Percentiles rank a stretch among this genome's conserved stretches.
Evolutionary conservation across 495 filamentous ascomycete species (phyloP).

Genomic region (Talaromyces ruber): DNA sequence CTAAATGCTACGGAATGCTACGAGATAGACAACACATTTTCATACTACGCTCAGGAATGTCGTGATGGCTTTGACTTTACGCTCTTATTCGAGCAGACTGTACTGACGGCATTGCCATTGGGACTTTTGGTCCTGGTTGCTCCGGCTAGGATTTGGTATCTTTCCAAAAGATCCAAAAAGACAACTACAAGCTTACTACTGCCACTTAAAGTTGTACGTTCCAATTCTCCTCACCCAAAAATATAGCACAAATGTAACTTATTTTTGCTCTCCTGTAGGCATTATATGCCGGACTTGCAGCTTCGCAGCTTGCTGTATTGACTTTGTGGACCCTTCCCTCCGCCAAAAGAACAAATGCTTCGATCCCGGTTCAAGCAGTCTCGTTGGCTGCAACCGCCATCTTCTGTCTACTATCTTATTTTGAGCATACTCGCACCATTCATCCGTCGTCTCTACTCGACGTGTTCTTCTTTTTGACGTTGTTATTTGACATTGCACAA

Average conservation of each 20-base stretch:
- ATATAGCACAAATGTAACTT: neutral
- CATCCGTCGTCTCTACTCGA: conserved; percentile 53
- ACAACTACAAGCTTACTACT: conserved; percentile 30
- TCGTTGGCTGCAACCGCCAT: conserved; percentile 29
- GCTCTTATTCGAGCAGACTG: conserved; percentile 45
- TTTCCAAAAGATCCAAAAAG: conserved; percentile 36
- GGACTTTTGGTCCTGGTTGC: conserved; percentile 12
- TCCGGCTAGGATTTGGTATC: conserved; percentile 36
- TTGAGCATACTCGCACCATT: conserved; percentile 47
- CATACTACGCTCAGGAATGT: conserved; percentile 32
- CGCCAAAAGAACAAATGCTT: conserved; percentile 21
- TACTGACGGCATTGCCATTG: conserved; percentile 7
- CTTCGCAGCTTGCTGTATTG: conserved; percentile 5
- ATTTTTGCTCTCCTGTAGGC: conserved; percentile 5
- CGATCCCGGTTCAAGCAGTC: conserved; percentile 39
- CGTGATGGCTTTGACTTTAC: conserved; percentile 53
- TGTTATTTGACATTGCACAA: conserved; percentile 50
- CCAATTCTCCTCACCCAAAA: neutral
- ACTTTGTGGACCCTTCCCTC: conserved; percentile 2
- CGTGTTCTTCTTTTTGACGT: conserved; percentile 48
- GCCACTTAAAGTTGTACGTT: conserved; percentile 37
- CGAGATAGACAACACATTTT: conserved; percentile 34
- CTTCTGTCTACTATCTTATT: conserved; percentile 40
- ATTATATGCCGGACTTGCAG: conserved; percentile 6
- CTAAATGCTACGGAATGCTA: conserved; percentile 20